Percentiles rank a stretch among this genome's conserved stretches.
phyloP scores from a whole-genome alignment of 1,284 basidiomycete genomes.

The Flammula alnicola region DNA sequence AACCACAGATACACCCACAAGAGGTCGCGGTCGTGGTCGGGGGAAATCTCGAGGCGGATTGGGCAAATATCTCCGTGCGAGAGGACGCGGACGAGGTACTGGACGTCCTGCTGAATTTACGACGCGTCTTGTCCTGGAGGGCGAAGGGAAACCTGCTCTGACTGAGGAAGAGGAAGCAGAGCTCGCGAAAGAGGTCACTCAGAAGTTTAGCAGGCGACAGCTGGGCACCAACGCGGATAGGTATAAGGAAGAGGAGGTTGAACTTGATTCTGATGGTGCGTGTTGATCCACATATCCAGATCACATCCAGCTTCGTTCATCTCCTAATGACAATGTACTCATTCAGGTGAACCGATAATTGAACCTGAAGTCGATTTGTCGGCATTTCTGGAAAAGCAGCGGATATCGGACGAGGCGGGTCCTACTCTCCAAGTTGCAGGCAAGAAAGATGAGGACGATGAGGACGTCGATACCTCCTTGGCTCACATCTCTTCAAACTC shows the following conservation, averaged over 20 bases:
- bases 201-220: constrained; percentile 58
- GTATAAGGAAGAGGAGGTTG: constrained; percentile 68
- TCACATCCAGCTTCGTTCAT: no score
- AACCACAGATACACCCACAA: constrained; percentile 8
- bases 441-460: constrained; percentile 55
- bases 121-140: constrained; percentile 62
- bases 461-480: constrained; percentile 66
- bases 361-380: constrained; percentile 79
- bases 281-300: constrained; percentile 14
- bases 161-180: constrained; percentile 48
- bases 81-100: constrained; percentile 59
- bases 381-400: constrained; percentile 65
- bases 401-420: constrained; percentile 45
- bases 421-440: constrained; percentile 30
- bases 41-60: constrained; percentile 68
- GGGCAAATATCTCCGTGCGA: constrained; percentile 73
- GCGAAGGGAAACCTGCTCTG: constrained; percentile 43
- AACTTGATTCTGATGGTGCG: constrained; percentile 70
- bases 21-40: constrained; percentile 44
- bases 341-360: constrained; percentile 64
- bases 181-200: constrained; percentile 49
- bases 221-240: constrained; percentile 72
- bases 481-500: constrained; percentile 49
- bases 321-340: neutral
- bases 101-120: constrained; percentile 69